Conservation (phyloP, 2,329 filamentous ascomycete genomes). For the Remersonia thermophila region DNA sequence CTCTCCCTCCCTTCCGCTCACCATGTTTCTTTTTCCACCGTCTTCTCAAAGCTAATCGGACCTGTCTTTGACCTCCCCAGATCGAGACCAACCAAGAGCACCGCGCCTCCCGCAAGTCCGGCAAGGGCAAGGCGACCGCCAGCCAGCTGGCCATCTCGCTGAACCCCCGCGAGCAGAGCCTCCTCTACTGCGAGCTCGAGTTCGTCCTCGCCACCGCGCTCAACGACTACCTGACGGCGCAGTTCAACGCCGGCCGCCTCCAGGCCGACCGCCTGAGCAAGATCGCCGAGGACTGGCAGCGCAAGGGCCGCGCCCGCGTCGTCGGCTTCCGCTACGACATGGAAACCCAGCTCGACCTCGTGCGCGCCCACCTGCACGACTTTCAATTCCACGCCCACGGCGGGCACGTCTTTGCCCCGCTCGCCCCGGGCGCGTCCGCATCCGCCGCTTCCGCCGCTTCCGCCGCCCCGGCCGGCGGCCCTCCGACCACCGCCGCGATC, state of each 20-base stretch:
- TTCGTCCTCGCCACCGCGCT: constrained; percentile 39
- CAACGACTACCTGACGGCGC: constrained; percentile 38
- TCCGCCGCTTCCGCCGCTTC: constrained; percentile 22
- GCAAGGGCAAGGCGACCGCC: constrained; percentile 18
- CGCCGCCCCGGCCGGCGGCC: constrained; percentile 24
- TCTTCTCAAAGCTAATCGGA: too few species aligned
- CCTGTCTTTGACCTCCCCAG: too few species aligned
- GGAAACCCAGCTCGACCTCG: constrained; percentile 46
- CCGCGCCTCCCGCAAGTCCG: constrained; percentile 23
- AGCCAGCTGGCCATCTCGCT: constrained; percentile 35
- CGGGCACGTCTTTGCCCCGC: too few species aligned
- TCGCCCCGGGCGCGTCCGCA: too few species aligned
- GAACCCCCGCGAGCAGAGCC: constrained; percentile 42
- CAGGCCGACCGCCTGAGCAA: constrained; percentile 38
- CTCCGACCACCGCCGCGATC: constrained; percentile 30
- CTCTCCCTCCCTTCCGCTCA: background rate
- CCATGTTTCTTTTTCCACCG: too few species aligned
- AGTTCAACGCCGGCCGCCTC: constrained; percentile 44
- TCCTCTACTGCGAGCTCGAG: constrained; percentile 48
- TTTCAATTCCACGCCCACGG: constrained; percentile 48
- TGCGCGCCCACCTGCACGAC: constrained; percentile 35
- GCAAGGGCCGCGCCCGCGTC: constrained; percentile 41
- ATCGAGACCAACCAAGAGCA: constrained; percentile 25
- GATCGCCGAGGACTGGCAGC: constrained; percentile 38
- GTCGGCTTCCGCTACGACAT: constrained; percentile 47